Conservation (phyloP, 139 green algal species). For the Closterium sp. region DNA sequence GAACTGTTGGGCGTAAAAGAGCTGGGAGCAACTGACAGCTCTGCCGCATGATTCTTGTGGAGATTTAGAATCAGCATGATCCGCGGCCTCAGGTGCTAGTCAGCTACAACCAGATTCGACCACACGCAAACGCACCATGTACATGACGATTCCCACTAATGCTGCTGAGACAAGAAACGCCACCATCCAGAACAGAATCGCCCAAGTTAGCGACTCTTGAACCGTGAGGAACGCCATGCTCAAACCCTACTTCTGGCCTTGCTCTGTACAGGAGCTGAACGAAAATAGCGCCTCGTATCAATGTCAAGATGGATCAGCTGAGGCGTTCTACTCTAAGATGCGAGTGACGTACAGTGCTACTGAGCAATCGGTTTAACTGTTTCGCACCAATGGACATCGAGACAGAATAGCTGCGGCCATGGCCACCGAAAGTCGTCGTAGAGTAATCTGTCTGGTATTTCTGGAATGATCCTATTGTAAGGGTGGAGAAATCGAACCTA, state of each 20-base stretch:
- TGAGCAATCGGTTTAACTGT: neutral
- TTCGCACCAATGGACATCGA: neutral
- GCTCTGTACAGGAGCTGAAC: neutral
- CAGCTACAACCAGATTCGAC: too few relatives aligned
- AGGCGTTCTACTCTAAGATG: neutral
- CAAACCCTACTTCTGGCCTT: neutral
- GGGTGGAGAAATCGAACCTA: too few relatives aligned
- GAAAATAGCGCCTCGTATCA: neutral
- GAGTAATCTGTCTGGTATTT: too few relatives aligned
- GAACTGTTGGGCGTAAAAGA: too few relatives aligned
- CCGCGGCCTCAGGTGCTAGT: too few relatives aligned
- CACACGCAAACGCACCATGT: conserved; percentile 20
- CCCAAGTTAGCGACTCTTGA: conserved; percentile 15
- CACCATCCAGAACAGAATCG: conserved; percentile 24
- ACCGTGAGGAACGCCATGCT: neutral
- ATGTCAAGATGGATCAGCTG: neutral
- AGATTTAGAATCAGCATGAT: too few relatives aligned
- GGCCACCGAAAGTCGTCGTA: neutral
- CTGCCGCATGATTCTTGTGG: too few relatives aligned
- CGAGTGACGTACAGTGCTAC: neutral
- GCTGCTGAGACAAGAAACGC: conserved; percentile 29
- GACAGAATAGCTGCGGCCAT: neutral
- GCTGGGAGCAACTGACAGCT: too few relatives aligned
- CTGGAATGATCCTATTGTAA: too few relatives aligned
- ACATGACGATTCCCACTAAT: conserved; percentile 40